Conservation (phyloP, 108 stramenopile genomes). For the Cylindrotheca closterium region DNA sequence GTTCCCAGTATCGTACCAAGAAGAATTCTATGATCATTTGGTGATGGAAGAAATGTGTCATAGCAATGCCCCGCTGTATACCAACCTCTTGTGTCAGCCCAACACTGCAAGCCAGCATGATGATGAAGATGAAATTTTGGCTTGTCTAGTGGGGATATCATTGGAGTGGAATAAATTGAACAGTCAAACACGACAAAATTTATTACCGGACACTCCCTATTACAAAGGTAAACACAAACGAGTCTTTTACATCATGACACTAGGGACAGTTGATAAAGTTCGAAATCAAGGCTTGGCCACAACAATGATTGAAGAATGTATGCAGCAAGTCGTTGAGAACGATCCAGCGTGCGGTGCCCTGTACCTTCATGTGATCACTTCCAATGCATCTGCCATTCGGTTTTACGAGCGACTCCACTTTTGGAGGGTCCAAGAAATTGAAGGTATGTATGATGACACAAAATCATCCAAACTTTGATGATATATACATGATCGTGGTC, state of each 20-base stretch:
- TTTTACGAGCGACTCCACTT: constrained; percentile 84
- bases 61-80: constrained; percentile 30
- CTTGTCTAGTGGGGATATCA: constrained; percentile 51
- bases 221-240: constrained; percentile 27
- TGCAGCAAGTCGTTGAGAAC: constrained; percentile 39
- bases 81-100: constrained; percentile 18
- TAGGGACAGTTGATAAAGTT: constrained; percentile 63
- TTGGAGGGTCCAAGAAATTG: constrained; percentile 63
- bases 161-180: constrained; percentile 13
- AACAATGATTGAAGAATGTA: constrained; percentile 50
- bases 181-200: constrained; percentile 32
- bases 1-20: constrained; percentile 75
- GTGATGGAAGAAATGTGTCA: constrained; percentile 33
- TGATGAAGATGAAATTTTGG: constrained; percentile 29
- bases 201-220: constrained; percentile 40
- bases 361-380: constrained; percentile 80
- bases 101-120: not conserved
- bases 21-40: constrained; percentile 65
- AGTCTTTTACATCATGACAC: constrained; percentile 88
- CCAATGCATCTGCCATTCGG: constrained; percentile 71
- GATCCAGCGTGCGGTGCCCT: constrained; percentile 59
- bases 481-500: too few species aligned
- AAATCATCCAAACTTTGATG: too few species aligned
- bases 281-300: constrained; percentile 67
- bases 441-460: not conserved